A percentile compares a stretch with the other conserved stretches of the same genome.
These are phyloP conservation scores for Coleophoma eucalyptorum DNA, from an alignment of 2,329 filamentous ascomycete genomes.

Conservation along the genomic window DNA sequence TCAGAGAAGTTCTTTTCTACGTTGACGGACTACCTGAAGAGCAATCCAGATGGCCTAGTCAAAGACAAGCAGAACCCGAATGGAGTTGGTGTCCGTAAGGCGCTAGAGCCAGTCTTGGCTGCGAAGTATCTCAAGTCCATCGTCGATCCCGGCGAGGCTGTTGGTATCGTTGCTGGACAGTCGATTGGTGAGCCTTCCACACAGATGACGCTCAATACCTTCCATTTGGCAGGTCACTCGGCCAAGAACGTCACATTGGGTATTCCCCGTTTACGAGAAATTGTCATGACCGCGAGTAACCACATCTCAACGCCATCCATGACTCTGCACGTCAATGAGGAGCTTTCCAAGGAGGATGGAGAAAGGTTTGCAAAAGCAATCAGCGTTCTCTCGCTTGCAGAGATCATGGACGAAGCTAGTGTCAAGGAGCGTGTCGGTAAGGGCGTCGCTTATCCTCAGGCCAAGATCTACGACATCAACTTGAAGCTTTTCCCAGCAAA, in stretches of 20 bases:
- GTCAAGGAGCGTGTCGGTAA: constrained; percentile 77
- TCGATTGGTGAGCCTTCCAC: constrained; percentile 96
- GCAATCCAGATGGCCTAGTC: constrained; percentile 63
- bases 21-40: constrained; percentile 73
- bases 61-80: constrained; percentile 39
- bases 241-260: constrained; percentile 98
- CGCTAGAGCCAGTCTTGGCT: constrained; percentile 70
- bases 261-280: constrained; percentile 95
- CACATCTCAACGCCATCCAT: constrained; percentile 88
- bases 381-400: constrained; percentile 77
- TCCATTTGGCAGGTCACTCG: constrained; percentile 98
- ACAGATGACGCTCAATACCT: constrained; percentile 99
- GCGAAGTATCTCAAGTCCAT: constrained; percentile 91
- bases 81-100: constrained; percentile 33
- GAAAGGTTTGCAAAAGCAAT: constrained; percentile 89
- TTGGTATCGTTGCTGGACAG: constrained; percentile 94
- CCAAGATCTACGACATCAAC: constrained; percentile 81
- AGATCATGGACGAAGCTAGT: constrained; percentile 76
- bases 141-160: constrained; percentile 91
- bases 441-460: constrained; percentile 63
- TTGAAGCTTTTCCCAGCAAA: constrained; percentile 79
- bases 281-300: constrained; percentile 93
- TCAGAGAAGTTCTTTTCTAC: constrained; percentile 80
- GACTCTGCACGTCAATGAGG: constrained; percentile 75
- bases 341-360: constrained; percentile 64